Base-by-base conservation (phyloP, 2,329 filamentous ascomycete species). In the Dendryphion nanum region DNA sequence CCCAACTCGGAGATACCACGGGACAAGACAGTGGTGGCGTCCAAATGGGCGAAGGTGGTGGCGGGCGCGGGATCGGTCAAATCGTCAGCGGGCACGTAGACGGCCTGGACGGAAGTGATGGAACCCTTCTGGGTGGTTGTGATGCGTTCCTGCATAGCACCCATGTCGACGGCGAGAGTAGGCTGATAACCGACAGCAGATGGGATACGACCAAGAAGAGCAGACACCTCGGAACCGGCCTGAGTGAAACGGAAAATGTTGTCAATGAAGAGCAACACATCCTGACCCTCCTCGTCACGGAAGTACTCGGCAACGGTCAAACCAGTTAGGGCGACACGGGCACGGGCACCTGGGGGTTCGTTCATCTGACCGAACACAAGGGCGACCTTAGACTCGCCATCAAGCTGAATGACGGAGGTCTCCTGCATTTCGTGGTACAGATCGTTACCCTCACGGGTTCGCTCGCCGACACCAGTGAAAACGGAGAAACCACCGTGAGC, bases 391-490 rank as follows among this genome's bases (percentile, higher is more conserved):
- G 93, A 97, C 67, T 96, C 91, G 75, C 93, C 93, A 55, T 98
- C 93, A 57, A 98, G 89, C 76, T 98, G 84, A 76, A 98, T 98
- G 82, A 98, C 93, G 69, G 87, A 89, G 60, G 93, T 98, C 79
- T 98, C 91, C 81, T 97, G 93, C 93, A 98, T 98, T 83, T 98
- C 93, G 79, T 98, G 91, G 86, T 98, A 98, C 81, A 98, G 76
- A 85, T 98, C 93, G 84, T 98, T 98, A 83, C 93, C 93, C 85
- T 98, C 93, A 89, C 93, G 93, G 71, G 93, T 98, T 81, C 93
- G 91, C 86, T 98, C 93, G 73, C 93, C 93, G 76, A 98, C 93
- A 91, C 93, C 93, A 70, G 89, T 95, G 86, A 98, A 98, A 72
- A 98, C 93, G 59, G 93, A 98, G 87, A 95, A 98, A 95, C 93